Evolutionary conservation across 2,329 filamentous ascomycete species (phyloP).

Genomic region (Sporothrix brunneoviolacea): DNA sequence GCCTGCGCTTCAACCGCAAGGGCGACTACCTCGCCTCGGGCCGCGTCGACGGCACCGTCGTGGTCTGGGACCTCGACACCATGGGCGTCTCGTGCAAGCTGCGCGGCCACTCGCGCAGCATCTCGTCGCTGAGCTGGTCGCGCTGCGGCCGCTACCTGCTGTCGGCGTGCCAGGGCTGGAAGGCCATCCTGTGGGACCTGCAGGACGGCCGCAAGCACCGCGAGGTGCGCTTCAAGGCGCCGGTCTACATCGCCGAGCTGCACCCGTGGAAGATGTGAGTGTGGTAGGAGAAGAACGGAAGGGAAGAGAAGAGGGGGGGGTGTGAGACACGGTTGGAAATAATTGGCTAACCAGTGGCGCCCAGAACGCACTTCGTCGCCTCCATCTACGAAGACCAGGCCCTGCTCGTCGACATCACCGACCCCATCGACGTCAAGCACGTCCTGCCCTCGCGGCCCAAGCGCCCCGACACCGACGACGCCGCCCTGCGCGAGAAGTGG

Average conservation of each 20-base stretch:
- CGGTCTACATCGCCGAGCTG: constrained; percentile 91
- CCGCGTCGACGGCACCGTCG: constrained; percentile 86
- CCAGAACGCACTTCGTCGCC: constrained; percentile 77
- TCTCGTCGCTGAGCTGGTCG: constrained; percentile 94
- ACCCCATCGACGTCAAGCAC: constrained; percentile 64
- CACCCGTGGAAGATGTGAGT: constrained; percentile 84
- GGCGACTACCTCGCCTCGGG: constrained; percentile 94
- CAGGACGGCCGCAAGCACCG: constrained; percentile 62
- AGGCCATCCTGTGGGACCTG: constrained; percentile 92
- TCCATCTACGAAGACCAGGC: constrained; percentile 93
- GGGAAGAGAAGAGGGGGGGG: too few species aligned
- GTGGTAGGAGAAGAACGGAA: neutral
- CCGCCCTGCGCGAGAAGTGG: constrained; percentile 70
- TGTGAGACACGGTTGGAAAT: neutral
- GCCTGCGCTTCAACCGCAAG: constrained; percentile 81
- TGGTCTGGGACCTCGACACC: constrained; percentile 95
- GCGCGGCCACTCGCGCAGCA: constrained; percentile 84
- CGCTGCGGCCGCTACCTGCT: constrained; percentile 84
- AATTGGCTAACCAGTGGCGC: too few species aligned
- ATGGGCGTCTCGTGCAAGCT: constrained; percentile 94
- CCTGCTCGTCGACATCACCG: constrained; percentile 73
- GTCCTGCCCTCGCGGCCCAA: constrained; percentile 76
- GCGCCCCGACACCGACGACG: constrained; percentile 64
- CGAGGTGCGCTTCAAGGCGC: constrained; percentile 84
- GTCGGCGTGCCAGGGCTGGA: constrained; percentile 93